A percentile compares a stretch with the other conserved stretches of the same genome.
Conservation (phyloP, 2,329 filamentous ascomycete species). For the Fusarium sp. region DNA sequence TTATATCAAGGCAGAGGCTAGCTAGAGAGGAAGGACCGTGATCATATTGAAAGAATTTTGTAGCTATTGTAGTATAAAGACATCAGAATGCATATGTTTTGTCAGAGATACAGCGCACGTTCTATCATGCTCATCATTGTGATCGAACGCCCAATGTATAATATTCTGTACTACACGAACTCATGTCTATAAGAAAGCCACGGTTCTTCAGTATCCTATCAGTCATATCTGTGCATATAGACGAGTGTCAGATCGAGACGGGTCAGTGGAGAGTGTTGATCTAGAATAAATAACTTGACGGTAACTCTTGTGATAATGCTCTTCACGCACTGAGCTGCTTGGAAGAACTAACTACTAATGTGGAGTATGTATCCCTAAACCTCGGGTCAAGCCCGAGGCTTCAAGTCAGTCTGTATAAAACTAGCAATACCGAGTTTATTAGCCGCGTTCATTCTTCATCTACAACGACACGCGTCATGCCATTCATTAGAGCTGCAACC, state of each 20-base stretch:
- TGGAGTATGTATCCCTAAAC: not conserved
- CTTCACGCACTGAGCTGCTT: too few relatives aligned
- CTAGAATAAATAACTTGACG: too few relatives aligned
- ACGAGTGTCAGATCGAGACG: rapidly evolving
- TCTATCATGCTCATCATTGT: not conserved
- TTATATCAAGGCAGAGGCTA: conserved; percentile 21
- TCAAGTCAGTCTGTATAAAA: not conserved
- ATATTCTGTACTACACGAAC: too few relatives aligned
- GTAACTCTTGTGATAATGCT: too few relatives aligned
- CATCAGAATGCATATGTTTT: not conserved
- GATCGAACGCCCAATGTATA: too few relatives aligned
- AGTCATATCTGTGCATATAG: too few relatives aligned
- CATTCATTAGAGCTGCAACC: not conserved
- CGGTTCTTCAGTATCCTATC: too few relatives aligned
- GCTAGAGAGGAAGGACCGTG: not conserved
- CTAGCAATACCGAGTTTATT: not conserved
- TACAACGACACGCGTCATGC: too few relatives aligned
- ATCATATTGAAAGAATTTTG: not conserved
- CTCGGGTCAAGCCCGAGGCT: not conserved
- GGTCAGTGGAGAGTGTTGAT: too few relatives aligned
- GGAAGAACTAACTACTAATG: too few relatives aligned
- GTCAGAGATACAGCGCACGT: not conserved
- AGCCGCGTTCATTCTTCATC: not conserved
- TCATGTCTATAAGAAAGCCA: too few relatives aligned
- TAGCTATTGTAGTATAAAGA: not conserved